phyloP scores from a whole-genome alignment of 345 rosid species.

The Arabidopsis arenosa region DNA sequence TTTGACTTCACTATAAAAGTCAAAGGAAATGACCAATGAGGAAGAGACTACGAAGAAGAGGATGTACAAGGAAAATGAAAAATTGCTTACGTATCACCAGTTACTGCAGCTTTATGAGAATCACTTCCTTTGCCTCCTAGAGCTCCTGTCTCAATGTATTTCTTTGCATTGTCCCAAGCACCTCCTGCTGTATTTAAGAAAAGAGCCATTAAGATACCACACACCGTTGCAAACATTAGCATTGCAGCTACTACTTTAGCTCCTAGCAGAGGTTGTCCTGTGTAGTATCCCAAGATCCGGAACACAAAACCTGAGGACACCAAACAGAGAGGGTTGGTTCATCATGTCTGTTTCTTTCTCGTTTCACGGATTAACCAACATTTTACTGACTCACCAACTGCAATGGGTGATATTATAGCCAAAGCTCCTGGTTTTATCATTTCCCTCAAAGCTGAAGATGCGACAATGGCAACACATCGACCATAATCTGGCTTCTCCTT shows the following conservation, averaged over 20 bases:
- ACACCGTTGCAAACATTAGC: slow-evolving; percentile 96
- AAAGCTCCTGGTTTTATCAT: slow-evolving; percentile 97
- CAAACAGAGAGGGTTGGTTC: slow-evolving; percentile 1
- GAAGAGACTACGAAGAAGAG: neutral
- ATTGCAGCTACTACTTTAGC: slow-evolving; percentile 96
- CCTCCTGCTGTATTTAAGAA: slow-evolving; percentile 98
- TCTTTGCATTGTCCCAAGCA: slow-evolving; percentile 99
- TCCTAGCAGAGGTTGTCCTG: slow-evolving; percentile 89
- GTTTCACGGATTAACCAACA: neutral
- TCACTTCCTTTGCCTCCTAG: slow-evolving; percentile 98
- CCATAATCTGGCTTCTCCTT: slow-evolving; percentile 97
- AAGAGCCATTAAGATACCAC: slow-evolving; percentile 97
- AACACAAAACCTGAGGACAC: slow-evolving; percentile 70
- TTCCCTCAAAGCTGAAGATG: slow-evolving; percentile 91
- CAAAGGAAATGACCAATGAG: neutral
- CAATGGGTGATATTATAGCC: slow-evolving; percentile 89
- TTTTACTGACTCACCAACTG: slow-evolving; percentile 58
- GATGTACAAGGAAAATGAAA: neutral
- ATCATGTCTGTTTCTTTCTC: neutral
- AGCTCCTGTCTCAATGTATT: slow-evolving; percentile 91
- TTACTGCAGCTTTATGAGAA: slow-evolving; percentile 92
- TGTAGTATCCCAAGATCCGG: slow-evolving; percentile 79
- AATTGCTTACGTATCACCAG: slow-evolving; percentile 92
- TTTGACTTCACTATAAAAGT: neutral
- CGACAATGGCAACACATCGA: slow-evolving; percentile 96